A percentile compares a stretch with the other conserved stretches of the same genome.
phyloP scores from a whole-genome alignment of 106 monocot species.

The Acanthochlamys bracteata region DNA sequence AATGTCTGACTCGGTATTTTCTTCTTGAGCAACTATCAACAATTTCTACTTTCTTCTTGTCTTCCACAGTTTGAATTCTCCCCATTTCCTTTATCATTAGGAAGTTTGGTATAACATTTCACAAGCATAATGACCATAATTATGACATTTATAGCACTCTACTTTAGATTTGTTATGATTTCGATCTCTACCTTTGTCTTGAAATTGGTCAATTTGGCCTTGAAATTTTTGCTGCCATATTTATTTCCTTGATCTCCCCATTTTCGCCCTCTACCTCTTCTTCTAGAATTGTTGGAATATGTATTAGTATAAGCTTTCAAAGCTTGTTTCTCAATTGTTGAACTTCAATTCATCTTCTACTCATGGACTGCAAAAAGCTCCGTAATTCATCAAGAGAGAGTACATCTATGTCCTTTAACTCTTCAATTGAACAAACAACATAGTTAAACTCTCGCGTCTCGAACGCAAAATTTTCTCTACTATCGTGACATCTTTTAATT shows the following conservation, averaged over 20 bases:
- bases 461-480: constrained; percentile 2
- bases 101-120: constrained; percentile 13
- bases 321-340: constrained; percentile 17
- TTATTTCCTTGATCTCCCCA: neutral
- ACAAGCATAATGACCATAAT: constrained; percentile 10
- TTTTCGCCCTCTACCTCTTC: constrained; percentile 11
- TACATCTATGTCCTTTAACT: constrained; percentile 1
- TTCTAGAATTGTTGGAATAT: constrained; percentile 5
- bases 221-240: neutral
- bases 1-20: neutral
- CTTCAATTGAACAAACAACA: constrained; percentile 2
- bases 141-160: constrained; percentile 16
- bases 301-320: constrained; percentile 14
- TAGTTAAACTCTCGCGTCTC: neutral
- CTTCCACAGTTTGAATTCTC: constrained; percentile 8
- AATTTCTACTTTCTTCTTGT: constrained; percentile 1
- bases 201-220: neutral
- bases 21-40: constrained; percentile 8
- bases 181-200: constrained; percentile 4
- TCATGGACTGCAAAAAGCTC: neutral
- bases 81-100: constrained; percentile 8
- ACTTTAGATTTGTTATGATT: constrained; percentile 13
- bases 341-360: constrained; percentile 15
- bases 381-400: constrained; percentile 2
- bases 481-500: neutral